Conservation (phyloP, 2,329 filamentous ascomycete species). For the Aspergillus vadensis region DNA sequence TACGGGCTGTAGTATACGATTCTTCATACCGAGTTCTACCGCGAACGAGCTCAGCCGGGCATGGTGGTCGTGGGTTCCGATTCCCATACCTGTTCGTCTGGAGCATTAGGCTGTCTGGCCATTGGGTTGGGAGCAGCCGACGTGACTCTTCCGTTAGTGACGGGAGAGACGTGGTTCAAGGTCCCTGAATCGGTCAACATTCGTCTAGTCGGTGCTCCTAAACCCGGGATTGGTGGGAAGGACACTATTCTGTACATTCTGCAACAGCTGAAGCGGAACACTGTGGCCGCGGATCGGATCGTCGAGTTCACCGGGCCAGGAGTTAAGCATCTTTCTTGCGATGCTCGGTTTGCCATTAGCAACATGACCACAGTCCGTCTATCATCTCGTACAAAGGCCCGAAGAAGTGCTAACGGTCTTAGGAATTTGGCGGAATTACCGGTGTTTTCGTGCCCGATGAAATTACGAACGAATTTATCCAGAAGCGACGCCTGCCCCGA, state of each 20-base stretch:
- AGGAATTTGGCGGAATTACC: slow-evolving; percentile 49
- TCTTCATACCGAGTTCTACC: slow-evolving; percentile 52
- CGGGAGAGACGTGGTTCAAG: slow-evolving; percentile 52
- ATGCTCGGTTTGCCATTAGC: slow-evolving; percentile 51
- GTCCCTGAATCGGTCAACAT: slow-evolving; percentile 49
- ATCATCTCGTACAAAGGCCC: no score
- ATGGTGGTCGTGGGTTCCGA: slow-evolving; percentile 49
- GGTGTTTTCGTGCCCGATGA: slow-evolving; percentile 48
- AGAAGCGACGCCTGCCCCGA: slow-evolving; percentile 33
- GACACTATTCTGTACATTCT: slow-evolving; percentile 52
- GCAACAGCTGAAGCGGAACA: slow-evolving; percentile 49
- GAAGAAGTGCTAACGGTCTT: background rate
- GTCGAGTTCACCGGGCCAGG: slow-evolving; percentile 52
- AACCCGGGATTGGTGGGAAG: slow-evolving; percentile 47
- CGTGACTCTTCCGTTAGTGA: slow-evolving; percentile 49
- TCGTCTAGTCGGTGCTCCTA: slow-evolving; percentile 40
- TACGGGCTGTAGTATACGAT: slow-evolving; percentile 37
- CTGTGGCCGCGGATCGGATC: slow-evolving; percentile 47
- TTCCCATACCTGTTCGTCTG: slow-evolving; percentile 52
- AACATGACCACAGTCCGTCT: slow-evolving; percentile 48
- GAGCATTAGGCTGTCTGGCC: slow-evolving; percentile 44
- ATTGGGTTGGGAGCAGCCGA: slow-evolving; percentile 53
- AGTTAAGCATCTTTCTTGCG: slow-evolving; percentile 40
- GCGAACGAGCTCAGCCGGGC: slow-evolving; percentile 49
- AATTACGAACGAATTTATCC: slow-evolving; percentile 39